Evolutionary conservation across 2,329 filamentous ascomycete species (phyloP), one percentile per base, ranked within the genome.

Genomic region (Epichloe baconii): DNA sequence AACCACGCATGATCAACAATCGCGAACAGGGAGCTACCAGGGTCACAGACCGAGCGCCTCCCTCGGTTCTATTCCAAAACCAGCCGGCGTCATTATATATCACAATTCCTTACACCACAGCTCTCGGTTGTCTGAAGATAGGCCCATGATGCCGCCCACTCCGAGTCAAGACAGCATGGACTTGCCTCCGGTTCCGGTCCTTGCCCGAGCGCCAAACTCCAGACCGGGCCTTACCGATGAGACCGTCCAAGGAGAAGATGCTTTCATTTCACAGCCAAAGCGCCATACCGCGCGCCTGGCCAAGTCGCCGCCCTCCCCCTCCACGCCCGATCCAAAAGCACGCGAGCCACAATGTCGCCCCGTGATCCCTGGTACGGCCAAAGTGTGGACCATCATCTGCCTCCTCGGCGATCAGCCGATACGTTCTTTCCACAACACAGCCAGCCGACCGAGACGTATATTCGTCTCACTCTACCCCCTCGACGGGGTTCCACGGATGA

Each of bases 171-270:
- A 65, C 51, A 74, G 71, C 58, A 59, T 74, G 46, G 74, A 76
- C 40, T 47, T 72, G 7, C 74, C 75, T 1, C 64, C 68, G 23
- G 68, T 75, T 3, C 73, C 78, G 1, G 72, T 80, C 10, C 67
- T 80, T 31, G 79, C 79, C 12, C 70, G 74, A 46, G 80, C 80
- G 6, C 80, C 80, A 12, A 83, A 83, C 57, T 71, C 80, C n/a
- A 70, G 80, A 19, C 72, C 72, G 1, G 80, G 80, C 15, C 70
- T 84, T 5, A 83, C 80, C 2, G 80, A 83, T 54, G 78, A 82
- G 57, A 64, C 73, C 1, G 62, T 83, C 3, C 78, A 79, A 5
- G 80, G 80, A 36, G 80, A 78, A 52, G 74, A 76, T 44, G 77
- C 80, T 3, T 84, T 80, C 55, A 62, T 83, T 34, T 64, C 73